A percentile compares a stretch with the other conserved stretches of the same genome.
Conservation (phyloP, 345 rosid species). For the Barbarea vulgaris region DNA sequence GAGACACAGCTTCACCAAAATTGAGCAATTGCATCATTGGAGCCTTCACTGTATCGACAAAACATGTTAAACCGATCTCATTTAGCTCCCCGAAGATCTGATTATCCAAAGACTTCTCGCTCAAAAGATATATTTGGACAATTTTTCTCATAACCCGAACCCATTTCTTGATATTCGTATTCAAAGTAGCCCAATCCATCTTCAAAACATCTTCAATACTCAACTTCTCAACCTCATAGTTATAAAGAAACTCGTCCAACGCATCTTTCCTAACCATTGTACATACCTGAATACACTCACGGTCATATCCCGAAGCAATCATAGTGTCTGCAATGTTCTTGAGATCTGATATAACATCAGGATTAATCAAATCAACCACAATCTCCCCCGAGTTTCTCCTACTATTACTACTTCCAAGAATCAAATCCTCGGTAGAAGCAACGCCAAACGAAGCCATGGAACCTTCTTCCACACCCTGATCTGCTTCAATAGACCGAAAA, state of each 20-base stretch:
- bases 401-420: slow-evolving; percentile 52
- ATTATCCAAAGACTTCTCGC: slow-evolving; percentile 69
- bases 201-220: slow-evolving; percentile 83
- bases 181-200: slow-evolving; percentile 75
- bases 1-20: slow-evolving; percentile 83
- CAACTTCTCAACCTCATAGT: slow-evolving; percentile 78
- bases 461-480: slow-evolving; percentile 52
- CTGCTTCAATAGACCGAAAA: slow-evolving; percentile 73
- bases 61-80: slow-evolving; percentile 49
- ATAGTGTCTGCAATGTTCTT: slow-evolving; percentile 68
- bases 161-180: slow-evolving; percentile 91
- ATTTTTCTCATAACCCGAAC: slow-evolving; percentile 64
- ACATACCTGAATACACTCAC: slow-evolving; percentile 78
- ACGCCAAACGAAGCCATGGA: slow-evolving; percentile 61
- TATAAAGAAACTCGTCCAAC: slow-evolving; percentile 71
- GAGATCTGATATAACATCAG: slow-evolving; percentile 67
- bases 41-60: slow-evolving; percentile 73
- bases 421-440: slow-evolving; percentile 64
- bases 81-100: slow-evolving; percentile 65
- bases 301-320: slow-evolving; percentile 64
- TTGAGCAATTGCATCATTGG: slow-evolving; percentile 75
- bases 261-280: slow-evolving; percentile 66
- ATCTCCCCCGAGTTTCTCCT: slow-evolving; percentile 58
- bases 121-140: slow-evolving; percentile 66
- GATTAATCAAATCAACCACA: slow-evolving; percentile 67